Conservation (phyloP, 352 stramenopile species). For the Phytopythium helicoides region DNA sequence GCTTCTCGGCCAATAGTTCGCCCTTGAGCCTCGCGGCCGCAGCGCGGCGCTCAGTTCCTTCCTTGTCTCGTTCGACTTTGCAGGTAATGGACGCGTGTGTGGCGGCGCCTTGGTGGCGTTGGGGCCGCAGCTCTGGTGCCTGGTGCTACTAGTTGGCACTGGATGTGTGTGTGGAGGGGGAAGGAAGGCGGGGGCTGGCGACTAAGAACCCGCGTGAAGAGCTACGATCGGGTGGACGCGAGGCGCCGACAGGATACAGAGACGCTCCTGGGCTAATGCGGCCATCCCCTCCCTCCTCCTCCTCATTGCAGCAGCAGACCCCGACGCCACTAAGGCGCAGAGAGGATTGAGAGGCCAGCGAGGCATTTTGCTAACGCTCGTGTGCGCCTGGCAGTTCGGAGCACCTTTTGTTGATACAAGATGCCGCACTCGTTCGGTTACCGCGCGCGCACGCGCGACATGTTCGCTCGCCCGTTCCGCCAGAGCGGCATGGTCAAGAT, state of each 20-base stretch:
- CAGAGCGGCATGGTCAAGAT: slow-evolving; percentile 96
- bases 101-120: slow-evolving; percentile 1
- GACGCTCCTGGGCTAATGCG: too few relatives aligned
- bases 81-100: slow-evolving; percentile 37
- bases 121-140: too few relatives aligned
- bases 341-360: too few relatives aligned
- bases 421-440: slow-evolving; percentile 99
- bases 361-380: neutral
- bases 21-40: slow-evolving; percentile 1
- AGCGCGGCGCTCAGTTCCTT: slow-evolving; percentile 56
- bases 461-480: slow-evolving; percentile 99
- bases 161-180: too few relatives aligned
- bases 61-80: slow-evolving; percentile 78
- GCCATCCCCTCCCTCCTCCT: too few relatives aligned
- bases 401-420: slow-evolving; percentile 37
- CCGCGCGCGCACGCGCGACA: slow-evolving; percentile 98
- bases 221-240: too few relatives aligned
- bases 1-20: slow-evolving; percentile 82
- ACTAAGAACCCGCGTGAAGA: too few relatives aligned
- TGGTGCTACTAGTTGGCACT: too few relatives aligned
- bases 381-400: slow-evolving; percentile 24
- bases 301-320: too few relatives aligned
- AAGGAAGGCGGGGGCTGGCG: too few relatives aligned
- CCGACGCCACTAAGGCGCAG: too few relatives aligned
- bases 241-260: neutral